Evolutionary conservation across 306 rosid species (phyloP), one percentile per base, ranked within the genome.

Genomic region (Luffa acutangula): DNA sequence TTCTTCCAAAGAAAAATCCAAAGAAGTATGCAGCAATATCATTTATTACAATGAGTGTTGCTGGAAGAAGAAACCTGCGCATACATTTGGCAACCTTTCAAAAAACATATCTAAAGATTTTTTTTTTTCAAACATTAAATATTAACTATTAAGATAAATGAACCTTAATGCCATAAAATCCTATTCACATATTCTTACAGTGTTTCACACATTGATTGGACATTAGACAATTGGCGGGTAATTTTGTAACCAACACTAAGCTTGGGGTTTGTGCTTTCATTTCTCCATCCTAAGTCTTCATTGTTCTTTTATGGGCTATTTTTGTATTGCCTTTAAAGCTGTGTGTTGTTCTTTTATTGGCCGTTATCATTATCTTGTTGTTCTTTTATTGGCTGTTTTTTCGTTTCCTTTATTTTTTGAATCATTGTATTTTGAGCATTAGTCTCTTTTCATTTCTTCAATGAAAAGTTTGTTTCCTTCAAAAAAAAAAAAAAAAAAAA

Each of bases 61-160:
- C 99, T 67, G 99, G 99, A 83, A 96, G 99, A 86, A 93, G 99
- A 89, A 96, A 93, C 99, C 99, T 96, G 96, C 81, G 85, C 69
- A 45, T 66, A 79, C 46, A 78, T 74, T 43, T 45, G 65, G 42
- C 62, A 76, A 79, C 33, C 60, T 64, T 18, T 49, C 53, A 81
- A 51, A 33, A 7, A 46, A 74, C 9, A 33, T 25, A 11, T 51
- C 78, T 6, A 51, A 48, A 73, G 34, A 25, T 18, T 39, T 66
- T 17, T 39, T 66, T 17, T 1, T 18, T 17, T 17, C 25, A 12
- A 14, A 36, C 78, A 49, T 6, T 14, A 72, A 72, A 73, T 49
- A 7, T 31, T 31, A 73, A 73, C 60, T 33, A 73, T 8, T 73
- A 73, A 73, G 45, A 73, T 49, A 72, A 25, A 48, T 48, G 59